Percentiles rank a stretch among this genome's conserved stretches.
Evolutionary conservation across 345 rosid species (phyloP).

Genomic region (Euphorbia peplus): DNA sequence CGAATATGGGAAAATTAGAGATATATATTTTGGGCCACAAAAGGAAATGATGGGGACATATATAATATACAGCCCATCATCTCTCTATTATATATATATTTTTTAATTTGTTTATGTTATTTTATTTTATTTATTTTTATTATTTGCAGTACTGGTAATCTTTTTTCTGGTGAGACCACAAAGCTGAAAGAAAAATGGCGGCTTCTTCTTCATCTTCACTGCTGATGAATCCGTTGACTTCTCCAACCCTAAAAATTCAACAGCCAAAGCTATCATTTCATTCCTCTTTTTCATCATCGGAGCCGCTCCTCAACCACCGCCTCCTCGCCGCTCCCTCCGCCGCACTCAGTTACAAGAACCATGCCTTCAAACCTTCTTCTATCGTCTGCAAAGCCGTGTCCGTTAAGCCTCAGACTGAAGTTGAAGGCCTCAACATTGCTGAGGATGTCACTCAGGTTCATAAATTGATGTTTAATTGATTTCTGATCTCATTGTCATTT

Average conservation of each 20-base stretch:
- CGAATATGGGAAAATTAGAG: too few species aligned
- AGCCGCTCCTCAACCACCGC: conserved; percentile 23
- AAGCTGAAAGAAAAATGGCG: conserved; percentile 27
- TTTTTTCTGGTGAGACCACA: too few species aligned
- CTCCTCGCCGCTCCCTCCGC: conserved; percentile 17
- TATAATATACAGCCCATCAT: too few species aligned
- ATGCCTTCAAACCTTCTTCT: conserved; percentile 26
- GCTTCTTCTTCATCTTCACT: conserved; percentile 42
- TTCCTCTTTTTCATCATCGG: background rate
- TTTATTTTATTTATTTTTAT: too few species aligned
- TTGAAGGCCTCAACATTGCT: conserved; percentile 80
- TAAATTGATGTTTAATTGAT: background rate
- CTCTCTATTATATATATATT: too few species aligned
- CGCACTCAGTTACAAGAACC: conserved; percentile 22
- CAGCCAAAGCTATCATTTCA: conserved; percentile 6
- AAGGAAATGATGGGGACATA: too few species aligned
- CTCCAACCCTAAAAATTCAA: conserved; percentile 31
- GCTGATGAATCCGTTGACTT: conserved; percentile 40
- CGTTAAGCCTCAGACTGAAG: conserved; percentile 47
- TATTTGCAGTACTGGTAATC: background rate
- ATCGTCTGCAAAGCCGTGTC: conserved; percentile 69
- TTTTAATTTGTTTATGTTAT: too few species aligned
- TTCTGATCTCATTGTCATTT: conserved; percentile 9
- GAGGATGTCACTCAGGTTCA: conserved; percentile 79
- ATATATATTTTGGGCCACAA: too few species aligned